Percentiles rank a stretch among this genome's conserved stretches.
phyloP scores from a whole-genome alignment of 108 stramenopile genomes.

The Nitzschia inconspicua region DNA sequence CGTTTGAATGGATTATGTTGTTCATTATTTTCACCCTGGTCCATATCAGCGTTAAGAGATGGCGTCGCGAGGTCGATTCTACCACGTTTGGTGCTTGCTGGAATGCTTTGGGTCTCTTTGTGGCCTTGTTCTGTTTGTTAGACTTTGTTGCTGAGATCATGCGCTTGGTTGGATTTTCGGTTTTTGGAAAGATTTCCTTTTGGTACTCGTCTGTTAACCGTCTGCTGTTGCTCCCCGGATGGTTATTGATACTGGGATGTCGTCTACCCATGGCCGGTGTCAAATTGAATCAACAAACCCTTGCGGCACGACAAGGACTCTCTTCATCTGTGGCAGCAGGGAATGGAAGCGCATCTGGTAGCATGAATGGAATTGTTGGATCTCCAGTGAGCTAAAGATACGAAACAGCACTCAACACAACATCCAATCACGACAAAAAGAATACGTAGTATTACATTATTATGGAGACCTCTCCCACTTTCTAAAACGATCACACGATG shows the following conservation, averaged over 20 bases:
- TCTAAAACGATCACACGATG: too few species aligned
- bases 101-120: constrained; percentile 42
- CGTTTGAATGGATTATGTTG: constrained; percentile 30
- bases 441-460: too few species aligned
- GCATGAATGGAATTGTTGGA: too few species aligned
- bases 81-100: constrained; percentile 54
- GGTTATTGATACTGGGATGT: constrained; percentile 49
- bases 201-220: constrained; percentile 40
- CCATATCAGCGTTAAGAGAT: constrained; percentile 22
- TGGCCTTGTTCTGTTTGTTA: constrained; percentile 46
- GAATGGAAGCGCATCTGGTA: too few species aligned
- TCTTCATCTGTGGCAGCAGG: too few species aligned
- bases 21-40: constrained; percentile 24
- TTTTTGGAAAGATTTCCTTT: constrained; percentile 46
- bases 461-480: too few species aligned
- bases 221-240: constrained; percentile 55
- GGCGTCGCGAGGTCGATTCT: constrained; percentile 18
- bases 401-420: too few species aligned
- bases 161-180: constrained; percentile 44
- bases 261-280: constrained; percentile 43
- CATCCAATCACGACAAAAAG: too few species aligned
- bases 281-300: constrained; percentile 17
- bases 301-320: too few species aligned
- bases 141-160: constrained; percentile 63
- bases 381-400: too few species aligned